Evolutionary conservation across 371 early-diverging fungal species (phyloP).

Genomic region (Mucor indicus): DNA sequence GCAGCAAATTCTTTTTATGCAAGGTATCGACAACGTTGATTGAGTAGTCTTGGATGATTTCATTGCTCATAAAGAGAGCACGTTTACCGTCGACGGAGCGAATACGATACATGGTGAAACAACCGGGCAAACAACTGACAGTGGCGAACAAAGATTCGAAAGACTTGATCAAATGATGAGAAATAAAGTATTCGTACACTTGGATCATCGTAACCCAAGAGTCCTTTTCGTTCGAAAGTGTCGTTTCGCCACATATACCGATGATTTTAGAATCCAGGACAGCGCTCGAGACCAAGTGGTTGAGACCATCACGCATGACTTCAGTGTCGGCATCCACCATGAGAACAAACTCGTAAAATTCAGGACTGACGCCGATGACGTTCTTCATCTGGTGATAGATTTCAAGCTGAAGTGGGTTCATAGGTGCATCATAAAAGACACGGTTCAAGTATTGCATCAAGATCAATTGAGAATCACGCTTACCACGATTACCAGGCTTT

Average conservation of each 20-base stretch:
- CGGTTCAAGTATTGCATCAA: constrained; percentile 98
- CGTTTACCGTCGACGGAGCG: constrained; percentile 75
- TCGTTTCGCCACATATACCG: constrained; percentile 94
- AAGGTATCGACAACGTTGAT: constrained; percentile 95
- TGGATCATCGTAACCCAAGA: constrained; percentile 99
- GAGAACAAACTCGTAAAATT: constrained; percentile 85
- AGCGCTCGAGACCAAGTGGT: constrained; percentile 81
- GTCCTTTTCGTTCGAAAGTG: constrained; percentile 82
- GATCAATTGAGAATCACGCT: constrained; percentile 98
- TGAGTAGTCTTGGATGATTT: constrained; percentile 91
- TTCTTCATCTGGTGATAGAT: constrained; percentile 92
- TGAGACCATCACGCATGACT: constrained; percentile 84
- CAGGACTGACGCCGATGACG: constrained; percentile 85
- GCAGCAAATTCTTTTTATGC: constrained; percentile 91
- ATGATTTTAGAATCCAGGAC: constrained; percentile 87
- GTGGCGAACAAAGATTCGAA: constrained; percentile 99
- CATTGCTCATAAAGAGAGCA: constrained; percentile 87
- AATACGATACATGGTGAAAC: constrained; percentile 95
- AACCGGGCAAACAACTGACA: constrained; percentile 96
- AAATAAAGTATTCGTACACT: constrained; percentile 99
- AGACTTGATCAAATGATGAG: constrained; percentile 96
- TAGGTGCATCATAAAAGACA: constrained; percentile 89
- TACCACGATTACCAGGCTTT: constrained; percentile 97
- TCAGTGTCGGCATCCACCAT: constrained; percentile 98
- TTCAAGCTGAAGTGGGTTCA: constrained; percentile 92